Evolutionary conservation across 2,329 filamentous ascomycete genomes (phyloP).

Genomic region (Pseudogymnoascus pannorum): DNA sequence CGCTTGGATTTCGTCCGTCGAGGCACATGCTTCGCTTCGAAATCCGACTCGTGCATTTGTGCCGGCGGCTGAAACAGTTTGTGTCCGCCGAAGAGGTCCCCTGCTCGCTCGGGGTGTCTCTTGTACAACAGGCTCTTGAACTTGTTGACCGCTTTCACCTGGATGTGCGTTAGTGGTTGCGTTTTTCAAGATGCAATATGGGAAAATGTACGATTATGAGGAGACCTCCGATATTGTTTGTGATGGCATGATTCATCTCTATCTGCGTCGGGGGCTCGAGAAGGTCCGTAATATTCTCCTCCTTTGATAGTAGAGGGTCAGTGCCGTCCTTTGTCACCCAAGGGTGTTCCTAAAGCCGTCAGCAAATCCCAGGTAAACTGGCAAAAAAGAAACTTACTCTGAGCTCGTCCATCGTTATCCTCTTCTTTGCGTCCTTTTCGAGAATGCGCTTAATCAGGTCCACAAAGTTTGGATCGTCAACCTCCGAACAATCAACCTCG

Average conservation of each 20-base stretch:
- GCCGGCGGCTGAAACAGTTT: constrained; percentile 4
- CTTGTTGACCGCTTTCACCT: constrained; percentile 85
- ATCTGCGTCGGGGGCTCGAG: constrained; percentile 81
- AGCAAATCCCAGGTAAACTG: constrained; percentile 7
- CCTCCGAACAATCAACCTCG: constrained; percentile 51
- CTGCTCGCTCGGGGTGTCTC: constrained; percentile 36
- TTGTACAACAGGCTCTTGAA: constrained; percentile 70
- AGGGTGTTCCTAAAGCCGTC: constrained; percentile 62
- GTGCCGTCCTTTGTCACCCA: constrained; percentile 82
- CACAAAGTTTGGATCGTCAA: constrained; percentile 59
- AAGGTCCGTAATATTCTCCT: constrained; percentile 78
- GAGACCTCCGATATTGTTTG: constrained; percentile 78
- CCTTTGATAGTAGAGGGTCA: constrained; percentile 69
- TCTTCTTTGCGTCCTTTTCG: constrained; percentile 75
- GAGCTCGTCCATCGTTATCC: constrained; percentile 76
- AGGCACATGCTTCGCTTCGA: constrained; percentile 11
- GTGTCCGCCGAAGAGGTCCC: background rate
- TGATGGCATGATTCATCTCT: constrained; percentile 86
- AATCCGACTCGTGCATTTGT: constrained; percentile 8
- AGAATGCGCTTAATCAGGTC: constrained; percentile 69
- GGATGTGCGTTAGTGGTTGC: constrained; percentile 11
- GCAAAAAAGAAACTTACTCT: constrained; percentile 51
- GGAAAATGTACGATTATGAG: constrained; percentile 61
- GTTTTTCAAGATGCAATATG: constrained; percentile 12
- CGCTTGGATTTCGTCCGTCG: constrained; percentile 11